Evolutionary conservation across 2,329 filamentous ascomycete genomes (phyloP).

Genomic region (Ampelomyces quisqualis): DNA sequence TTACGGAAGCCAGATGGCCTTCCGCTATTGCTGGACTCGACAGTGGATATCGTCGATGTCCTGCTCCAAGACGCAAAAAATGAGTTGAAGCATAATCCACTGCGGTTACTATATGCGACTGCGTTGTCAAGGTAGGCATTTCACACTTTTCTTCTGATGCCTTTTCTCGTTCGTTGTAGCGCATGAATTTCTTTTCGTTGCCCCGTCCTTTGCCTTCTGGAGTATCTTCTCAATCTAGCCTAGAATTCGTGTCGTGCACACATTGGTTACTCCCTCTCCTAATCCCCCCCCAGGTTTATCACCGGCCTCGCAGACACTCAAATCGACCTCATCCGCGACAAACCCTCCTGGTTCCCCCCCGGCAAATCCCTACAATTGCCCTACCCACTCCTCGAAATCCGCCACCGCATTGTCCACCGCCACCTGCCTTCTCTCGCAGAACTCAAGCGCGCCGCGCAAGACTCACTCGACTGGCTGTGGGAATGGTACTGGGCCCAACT

Average conservation of each 20-base stretch:
- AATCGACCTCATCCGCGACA: constrained; percentile 33
- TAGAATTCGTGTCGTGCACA: background rate
- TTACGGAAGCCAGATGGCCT: constrained; percentile 44
- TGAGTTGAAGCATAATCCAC: constrained; percentile 57
- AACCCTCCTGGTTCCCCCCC: constrained; percentile 28
- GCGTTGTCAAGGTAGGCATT: constrained; percentile 66
- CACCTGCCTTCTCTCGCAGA: constrained; percentile 75
- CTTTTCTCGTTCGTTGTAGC: background rate
- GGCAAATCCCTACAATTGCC: constrained; percentile 27
- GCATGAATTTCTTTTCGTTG: background rate
- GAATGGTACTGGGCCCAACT: constrained; percentile 75
- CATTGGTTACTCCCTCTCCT: background rate
- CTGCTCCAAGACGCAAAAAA: constrained; percentile 61
- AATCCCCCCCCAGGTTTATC: constrained; percentile 62
- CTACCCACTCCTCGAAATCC: constrained; percentile 82
- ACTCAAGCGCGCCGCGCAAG: constrained; percentile 66
- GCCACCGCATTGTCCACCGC: constrained; percentile 89
- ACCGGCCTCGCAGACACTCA: constrained; percentile 74
- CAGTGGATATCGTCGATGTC: constrained; percentile 70
- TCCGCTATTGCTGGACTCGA: constrained; percentile 78
- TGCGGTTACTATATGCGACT: constrained; percentile 69
- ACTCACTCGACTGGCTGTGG: constrained; percentile 84
- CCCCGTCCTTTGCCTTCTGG: too few species aligned
- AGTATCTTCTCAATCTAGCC: too few species aligned
- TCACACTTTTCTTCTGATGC: background rate